Conservation (phyloP, 257 asterid species). For the Nicotiana paniculata region DNA sequence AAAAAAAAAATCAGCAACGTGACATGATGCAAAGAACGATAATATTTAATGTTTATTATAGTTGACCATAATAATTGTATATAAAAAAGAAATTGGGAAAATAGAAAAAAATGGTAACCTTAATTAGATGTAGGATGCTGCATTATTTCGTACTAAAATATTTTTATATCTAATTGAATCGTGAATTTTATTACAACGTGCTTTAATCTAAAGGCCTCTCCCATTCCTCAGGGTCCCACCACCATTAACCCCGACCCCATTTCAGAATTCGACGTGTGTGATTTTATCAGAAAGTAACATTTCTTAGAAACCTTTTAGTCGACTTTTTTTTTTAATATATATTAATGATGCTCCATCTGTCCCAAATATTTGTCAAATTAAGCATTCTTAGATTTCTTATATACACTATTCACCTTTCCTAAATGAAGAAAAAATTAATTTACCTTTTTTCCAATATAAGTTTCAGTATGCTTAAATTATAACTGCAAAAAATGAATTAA, state of each 20-base stretch:
- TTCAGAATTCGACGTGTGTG: background rate
- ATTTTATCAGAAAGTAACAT: background rate
- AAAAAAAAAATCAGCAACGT: background rate
- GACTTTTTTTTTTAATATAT: too few relatives aligned
- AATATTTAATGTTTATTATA: background rate
- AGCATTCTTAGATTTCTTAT: too few relatives aligned
- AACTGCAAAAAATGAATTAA: background rate
- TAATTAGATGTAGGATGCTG: background rate
- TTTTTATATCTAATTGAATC: background rate
- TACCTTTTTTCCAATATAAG: background rate
- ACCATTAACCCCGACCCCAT: background rate
- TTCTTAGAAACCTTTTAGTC: background rate
- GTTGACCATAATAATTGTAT: background rate
- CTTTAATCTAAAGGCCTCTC: background rate
- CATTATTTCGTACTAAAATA: background rate
- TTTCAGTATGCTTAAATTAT: background rate
- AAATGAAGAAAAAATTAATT: background rate
- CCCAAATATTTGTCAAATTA: background rate
- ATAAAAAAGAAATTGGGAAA: background rate
- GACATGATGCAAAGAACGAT: background rate
- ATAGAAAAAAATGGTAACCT: background rate
- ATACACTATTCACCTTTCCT: too few relatives aligned
- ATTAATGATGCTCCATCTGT: background rate
- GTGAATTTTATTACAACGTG: conserved; percentile 1
- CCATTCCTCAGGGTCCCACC: background rate